These are phyloP conservation scores for Phytopythium boreale DNA, from an alignment of 352 stramenopile species.

Conservation along the genomic window DNA sequence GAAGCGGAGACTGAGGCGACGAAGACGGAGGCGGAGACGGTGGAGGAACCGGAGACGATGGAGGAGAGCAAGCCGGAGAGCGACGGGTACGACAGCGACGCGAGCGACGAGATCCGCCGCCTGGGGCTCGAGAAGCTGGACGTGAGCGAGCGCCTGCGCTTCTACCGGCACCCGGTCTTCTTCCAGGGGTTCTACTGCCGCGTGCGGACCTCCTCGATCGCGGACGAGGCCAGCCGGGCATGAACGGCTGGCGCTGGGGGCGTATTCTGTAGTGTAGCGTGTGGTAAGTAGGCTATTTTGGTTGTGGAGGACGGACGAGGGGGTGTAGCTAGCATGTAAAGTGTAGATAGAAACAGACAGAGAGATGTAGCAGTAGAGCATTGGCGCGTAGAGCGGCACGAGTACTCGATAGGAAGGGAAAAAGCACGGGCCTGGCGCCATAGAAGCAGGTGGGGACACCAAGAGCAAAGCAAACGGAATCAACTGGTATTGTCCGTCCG, in stretches of 20 bases:
- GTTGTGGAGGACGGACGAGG: too few species aligned
- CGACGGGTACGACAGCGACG: constrained; percentile 5
- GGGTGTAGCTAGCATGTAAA: neutral
- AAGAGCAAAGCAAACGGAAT: too few species aligned
- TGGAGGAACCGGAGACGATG: constrained; percentile 4
- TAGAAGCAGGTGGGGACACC: too few species aligned
- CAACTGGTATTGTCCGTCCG: too few species aligned
- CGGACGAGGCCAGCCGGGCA: neutral
- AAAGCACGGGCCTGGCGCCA: too few species aligned
- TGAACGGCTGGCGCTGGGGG: neutral
- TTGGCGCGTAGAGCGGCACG: neutral
- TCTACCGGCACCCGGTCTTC: constrained; percentile 30
- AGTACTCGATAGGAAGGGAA: neutral
- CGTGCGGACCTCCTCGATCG: constrained; percentile 1
- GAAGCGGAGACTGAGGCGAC: constrained; percentile 11
- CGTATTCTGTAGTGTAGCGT: neutral
- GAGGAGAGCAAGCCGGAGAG: constrained; percentile 8
- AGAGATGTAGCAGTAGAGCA: neutral
- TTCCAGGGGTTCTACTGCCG: constrained; percentile 31
- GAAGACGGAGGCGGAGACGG: constrained; percentile 9
- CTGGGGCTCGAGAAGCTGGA: constrained; percentile 22
- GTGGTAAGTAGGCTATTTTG: neutral
- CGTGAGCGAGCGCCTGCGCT: constrained; percentile 21
- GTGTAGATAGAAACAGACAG: neutral
- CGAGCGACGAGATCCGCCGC: constrained; percentile 6